Conservation (phyloP, 1,284 basidiomycete genomes). For the Apiotrichum mycotoxinovorans region DNA sequence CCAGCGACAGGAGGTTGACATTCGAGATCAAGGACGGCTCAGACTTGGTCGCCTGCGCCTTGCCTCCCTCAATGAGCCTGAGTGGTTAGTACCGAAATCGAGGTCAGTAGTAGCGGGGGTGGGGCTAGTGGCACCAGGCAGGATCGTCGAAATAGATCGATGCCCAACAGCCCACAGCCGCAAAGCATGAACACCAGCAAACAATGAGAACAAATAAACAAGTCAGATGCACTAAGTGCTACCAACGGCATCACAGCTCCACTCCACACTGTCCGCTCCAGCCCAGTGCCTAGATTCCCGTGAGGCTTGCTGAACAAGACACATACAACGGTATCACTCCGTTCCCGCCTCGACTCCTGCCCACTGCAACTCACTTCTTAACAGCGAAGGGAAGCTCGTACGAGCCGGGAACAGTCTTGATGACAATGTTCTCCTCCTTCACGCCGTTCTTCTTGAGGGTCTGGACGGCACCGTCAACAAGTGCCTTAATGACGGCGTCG, state of each 20-base stretch:
- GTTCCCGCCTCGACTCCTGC: no score
- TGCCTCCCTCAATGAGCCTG: slow-evolving; percentile 48
- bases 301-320: no score
- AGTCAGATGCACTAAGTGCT: no score
- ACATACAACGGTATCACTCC: neutral
- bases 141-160: no score
- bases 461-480: slow-evolving; percentile 69
- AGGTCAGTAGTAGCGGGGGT: no score
- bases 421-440: slow-evolving; percentile 80
- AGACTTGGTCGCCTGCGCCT: slow-evolving; percentile 43
- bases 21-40: slow-evolving; percentile 46
- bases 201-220: no score
- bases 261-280: no score
- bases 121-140: no score
- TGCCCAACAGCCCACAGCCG: no score
- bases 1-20: slow-evolving; percentile 61
- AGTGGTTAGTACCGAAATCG: neutral
- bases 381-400: slow-evolving; percentile 88
- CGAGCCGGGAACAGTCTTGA: slow-evolving; percentile 89
- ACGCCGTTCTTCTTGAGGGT: slow-evolving; percentile 82
- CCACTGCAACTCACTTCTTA: slow-evolving; percentile 56
- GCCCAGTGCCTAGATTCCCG: no score
- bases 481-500: slow-evolving; percentile 73
- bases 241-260: no score
- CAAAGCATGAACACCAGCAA: no score